These are phyloP conservation scores for Conoideocrella luteorostrata DNA, from an alignment of 2,329 filamentous ascomycete genomes.

Conservation along the genomic window DNA sequence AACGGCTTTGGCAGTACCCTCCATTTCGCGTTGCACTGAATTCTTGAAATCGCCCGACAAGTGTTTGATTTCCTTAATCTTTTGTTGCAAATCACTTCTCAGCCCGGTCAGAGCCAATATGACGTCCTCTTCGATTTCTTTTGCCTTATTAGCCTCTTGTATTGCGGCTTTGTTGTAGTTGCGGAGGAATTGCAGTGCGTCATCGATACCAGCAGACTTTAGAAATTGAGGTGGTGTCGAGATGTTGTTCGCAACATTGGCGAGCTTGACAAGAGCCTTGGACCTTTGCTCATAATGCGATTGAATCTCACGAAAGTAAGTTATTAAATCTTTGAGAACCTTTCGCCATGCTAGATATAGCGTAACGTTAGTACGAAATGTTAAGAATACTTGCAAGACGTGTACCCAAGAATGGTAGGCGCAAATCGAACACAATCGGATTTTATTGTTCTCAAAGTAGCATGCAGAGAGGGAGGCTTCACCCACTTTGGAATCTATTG, in stretches of 20 bases:
- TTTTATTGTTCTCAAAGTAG: neutral
- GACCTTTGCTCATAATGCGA: conserved; percentile 78
- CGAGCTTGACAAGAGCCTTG: conserved; percentile 76
- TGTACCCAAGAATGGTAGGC: neutral
- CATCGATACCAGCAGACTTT: conserved; percentile 74
- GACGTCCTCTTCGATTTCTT: conserved; percentile 86
- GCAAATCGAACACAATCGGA: neutral
- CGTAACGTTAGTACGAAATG: too few relatives aligned
- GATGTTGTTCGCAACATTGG: conserved; percentile 78
- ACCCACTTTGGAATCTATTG: conserved; percentile 78
- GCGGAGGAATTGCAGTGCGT: conserved; percentile 74
- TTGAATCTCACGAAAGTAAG: conserved; percentile 90
- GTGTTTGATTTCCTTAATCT: conserved; percentile 97
- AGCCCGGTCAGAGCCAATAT: conserved; percentile 81
- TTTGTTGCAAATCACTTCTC: conserved; percentile 82
- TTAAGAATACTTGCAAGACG: too few relatives aligned
- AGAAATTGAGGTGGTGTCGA: conserved; percentile 70
- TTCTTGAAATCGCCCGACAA: conserved; percentile 95
- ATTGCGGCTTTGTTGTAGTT: conserved; percentile 78
- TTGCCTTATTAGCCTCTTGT: conserved; percentile 77
- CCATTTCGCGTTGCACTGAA: conserved; percentile 90
- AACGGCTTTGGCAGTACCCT: conserved; percentile 72
- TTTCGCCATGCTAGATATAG: conserved; percentile 96
- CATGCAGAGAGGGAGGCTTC: neutral
- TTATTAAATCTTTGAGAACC: conserved; percentile 86